Evolutionary conservation across 495 filamentous ascomycete genomes (phyloP).

Genomic region (Penicillium ochrochloron): DNA sequence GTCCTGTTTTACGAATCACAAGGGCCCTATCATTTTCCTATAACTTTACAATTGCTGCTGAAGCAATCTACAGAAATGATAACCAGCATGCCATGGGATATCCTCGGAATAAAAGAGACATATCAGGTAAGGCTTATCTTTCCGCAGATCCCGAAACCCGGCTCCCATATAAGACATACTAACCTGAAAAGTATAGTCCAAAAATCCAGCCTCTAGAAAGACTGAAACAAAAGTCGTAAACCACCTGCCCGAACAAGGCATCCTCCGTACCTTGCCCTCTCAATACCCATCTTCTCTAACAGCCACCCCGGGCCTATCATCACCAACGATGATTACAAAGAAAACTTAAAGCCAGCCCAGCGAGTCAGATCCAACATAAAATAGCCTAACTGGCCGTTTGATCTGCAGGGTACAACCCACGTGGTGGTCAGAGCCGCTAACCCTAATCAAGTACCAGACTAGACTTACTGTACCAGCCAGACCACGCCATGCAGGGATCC

Average conservation of each 20-base stretch:
- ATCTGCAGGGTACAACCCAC: slow-evolving; percentile 12
- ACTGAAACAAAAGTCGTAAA: neutral
- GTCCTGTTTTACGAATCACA: neutral
- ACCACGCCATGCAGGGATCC: slow-evolving; percentile 4
- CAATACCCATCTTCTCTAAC: neutral
- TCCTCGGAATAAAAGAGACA: neutral
- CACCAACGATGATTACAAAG: neutral
- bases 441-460: neutral
- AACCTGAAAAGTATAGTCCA: neutral
- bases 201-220: neutral
- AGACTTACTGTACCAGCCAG: no score
- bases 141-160: neutral
- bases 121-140: neutral
- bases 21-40: neutral
- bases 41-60: neutral
- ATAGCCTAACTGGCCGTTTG: neutral
- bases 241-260: neutral
- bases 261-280: neutral
- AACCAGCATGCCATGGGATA: neutral
- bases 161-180: neutral
- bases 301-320: neutral
- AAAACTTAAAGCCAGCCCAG: neutral
- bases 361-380: neutral
- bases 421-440: slow-evolving; percentile 4
- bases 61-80: neutral